These are phyloP conservation scores for Skeletonema menzelii DNA, from an alignment of 108 stramenopile genomes.

Conservation along the genomic window DNA sequence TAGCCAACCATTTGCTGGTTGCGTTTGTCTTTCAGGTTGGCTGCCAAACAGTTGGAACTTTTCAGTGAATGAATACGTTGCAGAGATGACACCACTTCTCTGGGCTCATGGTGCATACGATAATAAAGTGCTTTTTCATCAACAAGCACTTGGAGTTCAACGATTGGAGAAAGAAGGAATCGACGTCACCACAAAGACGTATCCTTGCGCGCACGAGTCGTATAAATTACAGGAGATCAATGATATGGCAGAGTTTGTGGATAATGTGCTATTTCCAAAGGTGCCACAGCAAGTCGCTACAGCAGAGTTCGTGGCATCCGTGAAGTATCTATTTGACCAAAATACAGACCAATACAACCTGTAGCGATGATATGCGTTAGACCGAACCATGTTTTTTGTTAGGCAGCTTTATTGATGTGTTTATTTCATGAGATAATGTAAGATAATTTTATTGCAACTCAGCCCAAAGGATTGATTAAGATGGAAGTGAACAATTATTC, in stretches of 20 bases:
- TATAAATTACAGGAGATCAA: slow-evolving; percentile 56
- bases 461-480: not conserved
- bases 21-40: slow-evolving; percentile 64
- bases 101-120: slow-evolving; percentile 76
- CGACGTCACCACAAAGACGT: slow-evolving; percentile 25
- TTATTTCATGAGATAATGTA: not conserved
- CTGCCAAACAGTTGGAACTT: slow-evolving; percentile 51
- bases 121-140: slow-evolving; percentile 68
- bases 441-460: not conserved
- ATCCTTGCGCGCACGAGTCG: slow-evolving; percentile 60
- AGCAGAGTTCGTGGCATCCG: slow-evolving; percentile 6
- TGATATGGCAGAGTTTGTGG: slow-evolving; percentile 64
- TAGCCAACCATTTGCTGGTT: slow-evolving; percentile 52
- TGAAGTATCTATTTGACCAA: slow-evolving; percentile 5
- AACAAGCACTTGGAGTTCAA: slow-evolving; percentile 61
- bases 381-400: not conserved
- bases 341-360: slow-evolving; percentile 4
- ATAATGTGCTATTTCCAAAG: slow-evolving; percentile 28
- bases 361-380: not conserved
- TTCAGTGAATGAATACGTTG: slow-evolving; percentile 22
- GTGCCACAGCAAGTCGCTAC: not conserved
- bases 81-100: slow-evolving; percentile 56
- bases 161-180: slow-evolving; percentile 37
- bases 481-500: not conserved
- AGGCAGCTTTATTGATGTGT: not conserved